Evolutionary conservation across 805 yeast species (phyloP).

Genomic region (Wickerhamomyces hampshirensis): DNA sequence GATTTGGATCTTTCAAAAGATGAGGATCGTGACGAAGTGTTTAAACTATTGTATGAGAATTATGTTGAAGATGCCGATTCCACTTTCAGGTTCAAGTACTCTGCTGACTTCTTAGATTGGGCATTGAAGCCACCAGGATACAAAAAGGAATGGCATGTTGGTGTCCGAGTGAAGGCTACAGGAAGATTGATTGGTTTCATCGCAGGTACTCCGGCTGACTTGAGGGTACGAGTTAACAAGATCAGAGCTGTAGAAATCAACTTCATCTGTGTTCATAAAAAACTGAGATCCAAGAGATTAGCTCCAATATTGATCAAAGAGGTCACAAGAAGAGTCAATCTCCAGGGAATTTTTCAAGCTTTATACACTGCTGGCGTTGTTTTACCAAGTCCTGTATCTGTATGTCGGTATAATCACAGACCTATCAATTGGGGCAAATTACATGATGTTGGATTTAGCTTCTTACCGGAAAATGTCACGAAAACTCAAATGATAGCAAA

Average conservation of each 20-base stretch:
- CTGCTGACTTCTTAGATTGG: slow-evolving; percentile 82
- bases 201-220: slow-evolving; percentile 77
- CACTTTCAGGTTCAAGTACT: slow-evolving; percentile 85
- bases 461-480: slow-evolving; percentile 68
- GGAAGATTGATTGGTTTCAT: slow-evolving; percentile 87
- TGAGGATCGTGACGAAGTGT: slow-evolving; percentile 68
- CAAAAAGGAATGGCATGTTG: slow-evolving; percentile 84
- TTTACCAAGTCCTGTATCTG: slow-evolving; percentile 87
- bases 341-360: slow-evolving; percentile 88
- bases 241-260: slow-evolving; percentile 82
- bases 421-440: slow-evolving; percentile 90
- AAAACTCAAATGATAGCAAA: slow-evolving; percentile 66
- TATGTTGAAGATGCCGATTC: slow-evolving; percentile 95
- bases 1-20: slow-evolving; percentile 60
- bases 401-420: slow-evolving; percentile 88
- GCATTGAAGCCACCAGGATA: slow-evolving; percentile 94
- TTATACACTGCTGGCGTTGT: slow-evolving; percentile 89
- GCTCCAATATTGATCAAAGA: slow-evolving; percentile 94
- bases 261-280: slow-evolving; percentile 91
- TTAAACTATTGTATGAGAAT: slow-evolving; percentile 75
- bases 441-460: slow-evolving; percentile 85
- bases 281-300: slow-evolving; percentile 85
- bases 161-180: slow-evolving; percentile 78
- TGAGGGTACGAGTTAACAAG: slow-evolving; percentile 52
- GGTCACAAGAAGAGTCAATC: slow-evolving; percentile 88